Evolutionary conservation across 306 rosid genomes (phyloP).

Genomic region (Fagus crenata): DNA sequence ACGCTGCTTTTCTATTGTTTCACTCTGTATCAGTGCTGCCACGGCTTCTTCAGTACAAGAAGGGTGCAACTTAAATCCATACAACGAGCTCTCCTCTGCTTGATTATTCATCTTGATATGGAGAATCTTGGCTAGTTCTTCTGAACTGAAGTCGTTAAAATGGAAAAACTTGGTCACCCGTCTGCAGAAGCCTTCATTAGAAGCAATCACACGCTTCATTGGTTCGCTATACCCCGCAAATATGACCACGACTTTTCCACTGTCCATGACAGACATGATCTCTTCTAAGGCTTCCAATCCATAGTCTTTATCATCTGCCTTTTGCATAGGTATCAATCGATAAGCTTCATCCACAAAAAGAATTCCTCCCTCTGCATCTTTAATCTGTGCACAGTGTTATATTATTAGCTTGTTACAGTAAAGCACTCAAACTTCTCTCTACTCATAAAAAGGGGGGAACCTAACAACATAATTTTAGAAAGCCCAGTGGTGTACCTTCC

Average conservation of each 20-base stretch:
- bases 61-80: constrained; percentile 77
- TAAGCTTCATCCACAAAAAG: constrained; percentile 95
- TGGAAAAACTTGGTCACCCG: constrained; percentile 92
- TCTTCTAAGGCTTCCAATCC: constrained; percentile 98
- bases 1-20: constrained; percentile 71
- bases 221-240: constrained; percentile 93
- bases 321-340: constrained; percentile 92
- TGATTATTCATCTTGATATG: constrained; percentile 78
- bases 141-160: constrained; percentile 71
- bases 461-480: neutral
- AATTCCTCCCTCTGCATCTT: constrained; percentile 95
- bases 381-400: constrained; percentile 49
- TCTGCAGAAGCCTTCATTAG: constrained; percentile 93
- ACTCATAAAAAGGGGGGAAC: neutral
- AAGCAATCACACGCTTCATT: constrained; percentile 85
- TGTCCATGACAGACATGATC: constrained; percentile 98
- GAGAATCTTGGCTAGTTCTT: constrained; percentile 78
- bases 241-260: constrained; percentile 85
- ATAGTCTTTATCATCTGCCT: constrained; percentile 87
- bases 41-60: constrained; percentile 63
- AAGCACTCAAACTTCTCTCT: neutral
- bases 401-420: constrained; percentile 24
- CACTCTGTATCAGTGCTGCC: constrained; percentile 57
- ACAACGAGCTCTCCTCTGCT: constrained; percentile 63
- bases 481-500: constrained; percentile 51